Evolutionary conservation across 148 eudicot genomes (phyloP).

Genomic region (Oxyria digyna): DNA sequence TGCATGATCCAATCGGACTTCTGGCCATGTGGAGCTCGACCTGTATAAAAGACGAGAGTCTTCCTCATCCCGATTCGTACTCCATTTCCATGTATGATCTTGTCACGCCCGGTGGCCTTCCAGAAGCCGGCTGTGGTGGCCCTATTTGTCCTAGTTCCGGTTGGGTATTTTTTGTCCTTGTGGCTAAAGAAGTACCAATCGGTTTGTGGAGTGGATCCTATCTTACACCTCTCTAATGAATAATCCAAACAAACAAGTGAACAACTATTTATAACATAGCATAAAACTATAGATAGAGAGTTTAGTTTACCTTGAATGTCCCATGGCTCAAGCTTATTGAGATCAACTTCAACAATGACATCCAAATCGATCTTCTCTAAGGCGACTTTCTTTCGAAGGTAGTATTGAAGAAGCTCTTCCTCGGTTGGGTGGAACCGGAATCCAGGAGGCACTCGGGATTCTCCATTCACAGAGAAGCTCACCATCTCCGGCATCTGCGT

Average conservation of each 20-base stretch:
- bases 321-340: constrained; percentile 69
- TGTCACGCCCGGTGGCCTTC: constrained; percentile 56
- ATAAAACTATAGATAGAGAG: too few species aligned
- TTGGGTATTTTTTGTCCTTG: constrained; percentile 54
- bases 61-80: constrained; percentile 40
- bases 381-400: constrained; percentile 45
- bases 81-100: constrained; percentile 26
- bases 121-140: constrained; percentile 50
- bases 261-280: not conserved
- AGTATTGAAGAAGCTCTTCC: constrained; percentile 60
- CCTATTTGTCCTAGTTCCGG: constrained; percentile 43
- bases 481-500: constrained; percentile 21
- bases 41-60: constrained; percentile 47
- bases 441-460: constrained; percentile 62
- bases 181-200: constrained; percentile 56
- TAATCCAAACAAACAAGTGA: not conserved
- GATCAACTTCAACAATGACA: constrained; percentile 58
- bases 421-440: constrained; percentile 71
- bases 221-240: constrained; percentile 34
- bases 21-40: constrained; percentile 50
- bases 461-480: constrained; percentile 53
- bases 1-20: constrained; percentile 57
- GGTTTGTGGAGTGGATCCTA: constrained; percentile 46
- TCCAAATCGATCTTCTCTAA: constrained; percentile 42
- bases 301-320: constrained; percentile 53